Evolutionary conservation across 2,329 filamentous ascomycete species (phyloP).

Genomic region (Monilinia laxa): DNA sequence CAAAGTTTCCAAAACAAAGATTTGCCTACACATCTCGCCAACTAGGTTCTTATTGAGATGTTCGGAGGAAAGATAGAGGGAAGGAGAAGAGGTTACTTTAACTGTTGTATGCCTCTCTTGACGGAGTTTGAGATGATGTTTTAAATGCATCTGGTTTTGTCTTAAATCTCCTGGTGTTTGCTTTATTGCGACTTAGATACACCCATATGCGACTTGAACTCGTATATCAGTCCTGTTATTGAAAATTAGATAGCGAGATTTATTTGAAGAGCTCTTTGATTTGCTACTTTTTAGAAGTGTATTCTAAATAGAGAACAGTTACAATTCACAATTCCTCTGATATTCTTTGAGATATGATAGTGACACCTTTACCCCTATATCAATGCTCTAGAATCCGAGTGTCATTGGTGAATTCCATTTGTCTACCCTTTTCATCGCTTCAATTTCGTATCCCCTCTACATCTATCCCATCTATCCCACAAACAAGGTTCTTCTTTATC

Average conservation of each 20-base stretch:
- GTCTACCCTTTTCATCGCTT: no score
- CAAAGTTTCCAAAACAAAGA: slow-evolving; percentile 39
- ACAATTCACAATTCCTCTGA: background rate
- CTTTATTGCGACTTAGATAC: slow-evolving; percentile 22
- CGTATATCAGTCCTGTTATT: slow-evolving; percentile 10
- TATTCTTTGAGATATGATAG: no score
- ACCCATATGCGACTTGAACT: slow-evolving; percentile 15
- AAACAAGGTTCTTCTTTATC: no score
- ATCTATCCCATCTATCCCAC: no score
- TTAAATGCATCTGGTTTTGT: slow-evolving; percentile 13
- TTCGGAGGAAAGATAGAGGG: background rate
- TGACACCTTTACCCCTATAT: no score
- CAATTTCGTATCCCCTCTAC: no score
- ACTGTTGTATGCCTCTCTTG: background rate
- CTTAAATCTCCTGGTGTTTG: slow-evolving; percentile 15
- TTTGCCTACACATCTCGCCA: slow-evolving; percentile 27
- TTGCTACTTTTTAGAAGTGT: slow-evolving; percentile 12
- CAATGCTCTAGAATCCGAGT: no score
- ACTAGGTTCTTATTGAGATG: background rate
- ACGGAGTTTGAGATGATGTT: slow-evolving; percentile 1
- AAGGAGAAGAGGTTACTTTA: background rate
- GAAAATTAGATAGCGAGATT: slow-evolving; percentile 18
- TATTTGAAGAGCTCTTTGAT: slow-evolving; percentile 15
- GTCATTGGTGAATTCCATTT: no score
- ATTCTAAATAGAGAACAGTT: slow-evolving; percentile 4